These are phyloP conservation scores for Neurospora crassa DNA, from an alignment of 2,329 filamentous ascomycete genomes.

Conservation along the genomic window DNA sequence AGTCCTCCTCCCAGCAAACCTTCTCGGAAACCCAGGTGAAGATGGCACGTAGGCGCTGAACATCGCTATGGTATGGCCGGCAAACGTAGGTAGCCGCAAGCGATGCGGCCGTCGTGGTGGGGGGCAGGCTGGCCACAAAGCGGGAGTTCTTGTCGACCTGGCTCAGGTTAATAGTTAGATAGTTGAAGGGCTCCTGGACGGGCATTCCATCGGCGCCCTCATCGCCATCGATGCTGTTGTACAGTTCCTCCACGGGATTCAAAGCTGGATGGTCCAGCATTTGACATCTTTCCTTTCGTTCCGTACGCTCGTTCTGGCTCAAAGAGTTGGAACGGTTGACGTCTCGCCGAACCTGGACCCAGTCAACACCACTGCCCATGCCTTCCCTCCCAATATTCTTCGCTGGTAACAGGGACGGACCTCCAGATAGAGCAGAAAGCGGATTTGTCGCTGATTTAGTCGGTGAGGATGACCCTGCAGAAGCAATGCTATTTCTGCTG, in stretches of 20 bases:
- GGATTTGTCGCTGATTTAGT: slow-evolving; percentile 39
- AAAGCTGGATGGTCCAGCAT: slow-evolving; percentile 89
- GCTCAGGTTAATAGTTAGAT: slow-evolving; percentile 65
- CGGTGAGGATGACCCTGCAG: slow-evolving; percentile 37
- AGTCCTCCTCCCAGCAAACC: slow-evolving; percentile 90
- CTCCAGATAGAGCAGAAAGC: slow-evolving; percentile 21
- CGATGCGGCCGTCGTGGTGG: slow-evolving; percentile 70
- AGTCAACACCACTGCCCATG: slow-evolving; percentile 58
- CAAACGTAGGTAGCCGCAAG: slow-evolving; percentile 89
- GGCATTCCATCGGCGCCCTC: slow-evolving; percentile 79
- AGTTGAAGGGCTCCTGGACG: slow-evolving; percentile 74
- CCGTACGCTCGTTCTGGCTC: slow-evolving; percentile 76
- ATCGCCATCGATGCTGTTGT: slow-evolving; percentile 77
- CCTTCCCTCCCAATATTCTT: slow-evolving; percentile 57
- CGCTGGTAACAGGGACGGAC: slow-evolving; percentile 27
- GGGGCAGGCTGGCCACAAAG: slow-evolving; percentile 76
- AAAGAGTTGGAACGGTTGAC: slow-evolving; percentile 92
- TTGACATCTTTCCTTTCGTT: slow-evolving; percentile 80
- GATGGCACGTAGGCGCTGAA: slow-evolving; percentile 85
- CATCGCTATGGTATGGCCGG: slow-evolving; percentile 85
- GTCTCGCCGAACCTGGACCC: slow-evolving; percentile 95
- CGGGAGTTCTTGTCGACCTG: slow-evolving; percentile 94
- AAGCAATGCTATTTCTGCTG: slow-evolving; percentile 74
- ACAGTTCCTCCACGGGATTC: slow-evolving; percentile 81
- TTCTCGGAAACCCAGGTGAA: slow-evolving; percentile 98